Evolutionary conservation across 2,329 filamentous ascomycete species (phyloP).

Genomic region (Kalmusia sp.): DNA sequence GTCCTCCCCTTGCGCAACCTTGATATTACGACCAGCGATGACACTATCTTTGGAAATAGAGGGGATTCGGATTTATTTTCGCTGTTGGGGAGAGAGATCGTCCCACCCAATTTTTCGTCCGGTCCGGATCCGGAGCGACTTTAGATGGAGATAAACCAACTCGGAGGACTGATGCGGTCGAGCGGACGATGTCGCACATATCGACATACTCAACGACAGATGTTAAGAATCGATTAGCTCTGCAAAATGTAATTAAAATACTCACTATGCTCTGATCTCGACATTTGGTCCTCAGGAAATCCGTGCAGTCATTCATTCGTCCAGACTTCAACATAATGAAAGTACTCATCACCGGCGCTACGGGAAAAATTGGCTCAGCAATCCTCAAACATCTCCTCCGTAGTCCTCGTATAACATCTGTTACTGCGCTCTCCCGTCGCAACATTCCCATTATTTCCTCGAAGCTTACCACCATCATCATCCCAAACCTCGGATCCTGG

Average conservation of each 20-base stretch:
- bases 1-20: too few relatives aligned
- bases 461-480: constrained; percentile 23
- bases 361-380: constrained; percentile 22
- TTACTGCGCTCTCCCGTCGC: constrained; percentile 22
- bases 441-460: constrained; percentile 6
- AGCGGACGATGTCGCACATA: background rate
- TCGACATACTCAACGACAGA: background rate
- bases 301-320: background rate
- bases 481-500: constrained; percentile 17
- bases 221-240: background rate
- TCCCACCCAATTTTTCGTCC: too few relatives aligned
- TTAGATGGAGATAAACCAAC: background rate
- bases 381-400: constrained; percentile 21
- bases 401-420: constrained; percentile 17
- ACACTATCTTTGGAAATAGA: too few relatives aligned
- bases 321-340: constrained; percentile 17
- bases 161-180: background rate
- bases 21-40: too few relatives aligned
- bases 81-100: too few relatives aligned
- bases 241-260: too few relatives aligned
- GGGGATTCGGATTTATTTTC: too few relatives aligned
- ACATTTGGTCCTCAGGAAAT: background rate
- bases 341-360: constrained; percentile 26
- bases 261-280: background rate
- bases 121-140: background rate